Evolutionary conservation across 768 basidiomycete genomes (phyloP).

Genomic region (Mycena capillaripes): DNA sequence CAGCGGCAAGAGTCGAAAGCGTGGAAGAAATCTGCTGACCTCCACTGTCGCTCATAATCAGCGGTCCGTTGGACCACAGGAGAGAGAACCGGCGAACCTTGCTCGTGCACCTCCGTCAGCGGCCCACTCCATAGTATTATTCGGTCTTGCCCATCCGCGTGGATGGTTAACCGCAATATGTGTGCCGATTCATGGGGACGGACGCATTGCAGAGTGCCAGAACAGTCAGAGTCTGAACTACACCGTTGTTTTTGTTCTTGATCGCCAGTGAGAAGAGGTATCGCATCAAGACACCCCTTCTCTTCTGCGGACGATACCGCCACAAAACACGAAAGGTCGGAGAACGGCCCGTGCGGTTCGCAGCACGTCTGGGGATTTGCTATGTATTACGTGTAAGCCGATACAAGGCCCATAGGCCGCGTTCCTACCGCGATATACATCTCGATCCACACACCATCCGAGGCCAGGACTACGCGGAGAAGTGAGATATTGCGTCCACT

Average conservation of each 20-base stretch:
- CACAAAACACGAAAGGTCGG: conserved; percentile 62
- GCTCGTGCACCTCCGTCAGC: conserved; percentile 70
- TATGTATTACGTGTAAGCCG: conserved; percentile 31
- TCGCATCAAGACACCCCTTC: conserved; percentile 70
- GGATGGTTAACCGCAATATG: conserved; percentile 70
- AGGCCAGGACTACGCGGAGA: conserved; percentile 29
- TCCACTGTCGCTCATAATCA: conserved; percentile 56
- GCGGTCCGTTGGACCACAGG: background rate
- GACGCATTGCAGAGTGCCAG: conserved; percentile 60
- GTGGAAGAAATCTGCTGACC: conserved; percentile 64
- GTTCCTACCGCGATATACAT: conserved; percentile 46
- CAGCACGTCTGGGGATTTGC: conserved; percentile 42
- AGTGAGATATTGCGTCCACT: conserved; percentile 65
- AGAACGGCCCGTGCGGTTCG: conserved; percentile 42
- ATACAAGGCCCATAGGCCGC: background rate
- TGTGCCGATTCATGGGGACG: conserved; percentile 62
- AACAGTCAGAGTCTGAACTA: conserved; percentile 50
- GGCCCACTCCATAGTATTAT: conserved; percentile 85
- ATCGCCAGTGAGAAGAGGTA: conserved; percentile 61
- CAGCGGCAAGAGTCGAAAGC: conserved; percentile 55
- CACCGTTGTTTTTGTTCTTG: conserved; percentile 56
- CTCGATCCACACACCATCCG: conserved; percentile 75
- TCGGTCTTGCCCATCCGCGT: conserved; percentile 35
- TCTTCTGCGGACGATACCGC: conserved; percentile 41
- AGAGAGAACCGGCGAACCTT: conserved; percentile 58